These are phyloP conservation scores for Auricularia heimuer DNA, from an alignment of 768 basidiomycete genomes.

Conservation along the genomic window DNA sequence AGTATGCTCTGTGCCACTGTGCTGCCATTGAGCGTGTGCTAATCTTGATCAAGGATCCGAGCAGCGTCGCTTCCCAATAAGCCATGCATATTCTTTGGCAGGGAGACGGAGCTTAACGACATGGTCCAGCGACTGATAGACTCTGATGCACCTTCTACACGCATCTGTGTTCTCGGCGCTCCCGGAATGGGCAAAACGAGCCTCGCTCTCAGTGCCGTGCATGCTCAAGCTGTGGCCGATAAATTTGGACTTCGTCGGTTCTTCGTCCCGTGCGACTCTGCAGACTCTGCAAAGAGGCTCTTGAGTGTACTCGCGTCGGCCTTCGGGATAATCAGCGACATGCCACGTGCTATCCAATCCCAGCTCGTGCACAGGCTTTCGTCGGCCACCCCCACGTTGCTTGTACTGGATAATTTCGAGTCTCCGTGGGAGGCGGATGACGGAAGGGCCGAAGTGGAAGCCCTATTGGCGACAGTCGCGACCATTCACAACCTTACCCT, in stretches of 20 bases:
- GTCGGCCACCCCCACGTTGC: constrained; percentile 18
- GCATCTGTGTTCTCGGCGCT: not conserved
- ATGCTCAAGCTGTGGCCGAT: not conserved
- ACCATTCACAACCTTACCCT: constrained; percentile 21
- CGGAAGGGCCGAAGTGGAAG: constrained; percentile 15
- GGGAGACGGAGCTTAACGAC: not conserved
- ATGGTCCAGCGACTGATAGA: not conserved
- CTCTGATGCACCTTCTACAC: not conserved
- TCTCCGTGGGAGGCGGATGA: constrained; percentile 25
- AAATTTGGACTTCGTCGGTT: not conserved
- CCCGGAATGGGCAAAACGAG: not conserved
- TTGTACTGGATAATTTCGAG: constrained; percentile 34
- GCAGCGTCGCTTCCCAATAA: not conserved
- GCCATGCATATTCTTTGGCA: not conserved
- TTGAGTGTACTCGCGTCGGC: not conserved
- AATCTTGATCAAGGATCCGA: not conserved
- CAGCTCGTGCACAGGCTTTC: not conserved
- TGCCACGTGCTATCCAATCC: not conserved
- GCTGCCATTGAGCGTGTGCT: not conserved
- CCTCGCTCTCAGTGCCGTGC: not conserved
- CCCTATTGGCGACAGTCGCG: constrained; percentile 18
- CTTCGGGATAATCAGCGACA: not conserved
- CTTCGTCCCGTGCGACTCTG: not conserved
- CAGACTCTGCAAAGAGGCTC: not conserved
- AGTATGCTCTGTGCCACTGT: no score